Base-by-base conservation (phyloP, 148 eudicot species). In the Vaccinium macrocarpon region DNA sequence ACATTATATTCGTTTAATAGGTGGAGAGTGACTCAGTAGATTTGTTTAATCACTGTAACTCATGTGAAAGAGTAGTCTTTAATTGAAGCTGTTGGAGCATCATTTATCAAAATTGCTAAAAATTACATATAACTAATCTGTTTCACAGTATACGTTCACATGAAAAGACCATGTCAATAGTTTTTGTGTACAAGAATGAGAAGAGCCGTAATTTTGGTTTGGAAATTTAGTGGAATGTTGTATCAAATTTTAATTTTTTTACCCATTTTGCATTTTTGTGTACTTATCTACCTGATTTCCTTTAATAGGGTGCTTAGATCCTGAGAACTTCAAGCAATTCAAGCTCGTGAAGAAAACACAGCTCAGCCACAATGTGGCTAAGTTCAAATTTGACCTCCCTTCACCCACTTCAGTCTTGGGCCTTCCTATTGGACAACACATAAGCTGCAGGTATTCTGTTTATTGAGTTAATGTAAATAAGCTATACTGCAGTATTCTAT, bases 381-480 rank as follows among this genome's bases (percentile, higher is more conserved):
- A 88, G 86, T 96, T 94, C 89, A 91, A 87, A 81, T 96, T 96
- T 91, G 92, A 79, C 74, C 98, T 96, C 71, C 97, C 99, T 38
- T 85, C 97, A 66, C 95, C 97, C 71, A 93, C 97, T 84, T 93
- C 97, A 46, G 92, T 94, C 6, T 87, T 96, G 92, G 99, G 99
- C 51, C 98, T 96, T 84, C 98, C 98, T 19, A 92, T 94, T 87
- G 98, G 99, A 78, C 95, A 96, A 80, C 98, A 93, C 84, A 94
- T 96, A 73, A 94, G 97, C 85, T 96, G 99, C 99, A 92, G 92
- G 99, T 94, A 76, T 32, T 68, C 80, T 25, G 11, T 82, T 83
- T 83, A 46, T 82, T 68, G 42, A 23, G 42, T 70, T 48, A 82
- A 10, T 76, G 35, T 29, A 42, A 21, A 86, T 77, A 21, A 19